A percentile compares a stretch with the other conserved stretches of the same genome.
Evolutionary conservation across 805 yeast genomes (phyloP).

Genomic region (Kodamaea neixiangensis): DNA sequence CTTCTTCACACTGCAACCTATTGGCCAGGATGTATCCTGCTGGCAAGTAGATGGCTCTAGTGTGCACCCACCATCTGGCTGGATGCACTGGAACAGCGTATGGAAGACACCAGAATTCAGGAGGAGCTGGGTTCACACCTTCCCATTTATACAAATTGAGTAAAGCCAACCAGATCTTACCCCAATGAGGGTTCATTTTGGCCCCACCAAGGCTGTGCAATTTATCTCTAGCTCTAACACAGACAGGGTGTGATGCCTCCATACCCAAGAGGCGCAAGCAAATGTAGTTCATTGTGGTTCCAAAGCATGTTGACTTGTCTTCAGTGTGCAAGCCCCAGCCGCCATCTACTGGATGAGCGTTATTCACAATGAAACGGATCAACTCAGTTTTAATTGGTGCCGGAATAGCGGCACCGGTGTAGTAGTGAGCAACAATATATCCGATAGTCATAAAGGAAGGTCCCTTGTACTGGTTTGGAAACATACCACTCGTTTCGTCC

Average conservation of each 20-base stretch:
- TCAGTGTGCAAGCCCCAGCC: slow-evolving; percentile 97
- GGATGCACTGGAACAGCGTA: slow-evolving; percentile 85
- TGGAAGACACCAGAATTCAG: slow-evolving; percentile 90
- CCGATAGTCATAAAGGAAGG: slow-evolving; percentile 98
- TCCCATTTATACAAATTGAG: slow-evolving; percentile 88
- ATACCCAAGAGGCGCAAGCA: slow-evolving; percentile 79
- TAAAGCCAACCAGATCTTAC: slow-evolving; percentile 85
- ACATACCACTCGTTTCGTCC: slow-evolving; percentile 73
- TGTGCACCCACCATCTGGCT: slow-evolving; percentile 98
- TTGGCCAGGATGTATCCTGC: slow-evolving; percentile 76
- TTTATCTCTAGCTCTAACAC: slow-evolving; percentile 72
- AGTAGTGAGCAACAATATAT: slow-evolving; percentile 72
- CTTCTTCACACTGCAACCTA: slow-evolving; percentile 55
- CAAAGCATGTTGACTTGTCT: slow-evolving; percentile 94
- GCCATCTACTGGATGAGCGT: slow-evolving; percentile 98
- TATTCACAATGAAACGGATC: slow-evolving; percentile 83
- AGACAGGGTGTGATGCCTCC: slow-evolving; percentile 70
- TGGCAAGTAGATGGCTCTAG: slow-evolving; percentile 87
- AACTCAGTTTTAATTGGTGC: slow-evolving; percentile 67
- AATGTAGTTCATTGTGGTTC: slow-evolving; percentile 87
- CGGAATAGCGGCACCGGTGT: slow-evolving; percentile 67
- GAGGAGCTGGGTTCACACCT: slow-evolving; percentile 98
- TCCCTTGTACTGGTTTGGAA: slow-evolving; percentile 93
- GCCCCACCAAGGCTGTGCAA: slow-evolving; percentile 85
- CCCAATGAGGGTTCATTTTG: slow-evolving; percentile 93